phyloP scores from a whole-genome alignment of 2,329 filamentous ascomycete genomes.

The Aureobasidium pullulans region DNA sequence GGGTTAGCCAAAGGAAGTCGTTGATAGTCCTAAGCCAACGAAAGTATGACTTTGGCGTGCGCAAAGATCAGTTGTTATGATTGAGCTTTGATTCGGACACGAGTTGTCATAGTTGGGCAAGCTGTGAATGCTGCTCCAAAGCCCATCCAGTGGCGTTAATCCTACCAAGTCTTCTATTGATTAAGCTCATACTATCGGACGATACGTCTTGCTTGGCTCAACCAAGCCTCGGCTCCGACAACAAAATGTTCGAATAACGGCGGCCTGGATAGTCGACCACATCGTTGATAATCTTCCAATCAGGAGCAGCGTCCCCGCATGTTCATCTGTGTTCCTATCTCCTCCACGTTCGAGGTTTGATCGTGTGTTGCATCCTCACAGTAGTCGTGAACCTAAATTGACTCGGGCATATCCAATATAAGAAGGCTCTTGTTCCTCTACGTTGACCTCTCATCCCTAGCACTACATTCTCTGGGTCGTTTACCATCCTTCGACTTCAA shows the following conservation, averaged over 20 bases:
- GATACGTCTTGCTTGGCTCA: neutral
- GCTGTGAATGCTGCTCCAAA: neutral
- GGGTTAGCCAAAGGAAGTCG: no score
- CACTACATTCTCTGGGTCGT: neutral
- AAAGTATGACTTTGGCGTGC: no score
- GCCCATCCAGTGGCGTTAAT: neutral
- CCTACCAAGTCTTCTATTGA: neutral
- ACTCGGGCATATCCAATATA: neutral
- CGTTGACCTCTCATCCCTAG: neutral
- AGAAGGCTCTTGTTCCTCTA: neutral
- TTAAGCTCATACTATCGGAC: neutral
- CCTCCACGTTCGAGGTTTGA: neutral
- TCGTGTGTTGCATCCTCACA: neutral
- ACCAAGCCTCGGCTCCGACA: neutral
- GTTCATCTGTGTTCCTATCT: neutral
- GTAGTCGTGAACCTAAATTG: neutral
- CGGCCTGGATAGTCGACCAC: neutral
- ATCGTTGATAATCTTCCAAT: neutral
- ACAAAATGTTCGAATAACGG: neutral
- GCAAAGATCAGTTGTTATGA: no score
- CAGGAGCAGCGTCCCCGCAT: conserved; percentile 3
- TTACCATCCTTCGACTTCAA: neutral
- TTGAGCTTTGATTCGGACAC: no score
- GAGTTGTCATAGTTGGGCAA: no score
- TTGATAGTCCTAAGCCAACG: no score